Evolutionary conservation across 176 grass and related monocot genomes (phyloP).

Genomic region (Aegilops longissima): DNA sequence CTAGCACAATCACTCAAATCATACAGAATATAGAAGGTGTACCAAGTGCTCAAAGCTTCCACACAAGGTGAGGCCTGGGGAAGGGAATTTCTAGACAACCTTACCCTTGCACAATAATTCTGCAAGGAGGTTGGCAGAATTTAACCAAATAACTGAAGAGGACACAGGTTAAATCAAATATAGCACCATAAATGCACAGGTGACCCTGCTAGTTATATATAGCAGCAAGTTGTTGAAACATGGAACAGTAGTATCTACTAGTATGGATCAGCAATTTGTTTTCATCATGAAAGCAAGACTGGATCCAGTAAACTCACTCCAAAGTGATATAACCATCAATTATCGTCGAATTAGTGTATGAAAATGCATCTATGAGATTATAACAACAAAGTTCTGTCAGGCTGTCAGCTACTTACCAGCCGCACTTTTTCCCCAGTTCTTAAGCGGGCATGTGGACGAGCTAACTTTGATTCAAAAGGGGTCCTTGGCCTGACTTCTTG

Average conservation of each 20-base stretch:
- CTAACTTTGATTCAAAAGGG: constrained; percentile 80
- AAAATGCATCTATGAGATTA: not conserved
- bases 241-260: not conserved
- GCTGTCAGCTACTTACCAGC: constrained; percentile 49
- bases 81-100: no score
- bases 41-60: no score
- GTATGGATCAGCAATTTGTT: not conserved
- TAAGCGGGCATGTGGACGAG: constrained; percentile 83
- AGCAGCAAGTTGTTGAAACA: not conserved
- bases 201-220: not conserved
- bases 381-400: not conserved
- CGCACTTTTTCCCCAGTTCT: constrained; percentile 76
- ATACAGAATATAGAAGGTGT: not conserved
- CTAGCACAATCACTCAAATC: not conserved
- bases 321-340: not conserved
- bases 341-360: not conserved
- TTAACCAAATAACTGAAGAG: not conserved
- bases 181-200: not conserved
- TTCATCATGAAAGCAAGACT: not conserved
- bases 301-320: not conserved
- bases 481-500: constrained; percentile 97
- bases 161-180: not conserved
- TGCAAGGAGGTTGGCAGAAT: no score
- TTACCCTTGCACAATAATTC: no score
- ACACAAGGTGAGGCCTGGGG: no score